These are phyloP conservation scores for Pythium guiyangense DNA, from an alignment of 352 stramenopile species.

Conservation along the genomic window DNA sequence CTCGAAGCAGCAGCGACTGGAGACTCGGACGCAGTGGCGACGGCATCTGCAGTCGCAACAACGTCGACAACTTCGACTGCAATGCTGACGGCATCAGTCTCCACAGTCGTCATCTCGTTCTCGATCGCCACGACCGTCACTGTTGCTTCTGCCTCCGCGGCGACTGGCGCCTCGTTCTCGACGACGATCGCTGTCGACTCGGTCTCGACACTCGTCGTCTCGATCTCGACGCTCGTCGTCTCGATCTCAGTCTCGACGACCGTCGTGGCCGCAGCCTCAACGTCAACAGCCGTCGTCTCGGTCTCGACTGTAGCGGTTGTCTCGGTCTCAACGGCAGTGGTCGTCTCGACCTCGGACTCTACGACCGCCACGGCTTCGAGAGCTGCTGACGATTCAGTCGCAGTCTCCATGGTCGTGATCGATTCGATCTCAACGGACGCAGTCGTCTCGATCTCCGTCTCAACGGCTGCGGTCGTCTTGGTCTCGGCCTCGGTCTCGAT, in stretches of 20 bases:
- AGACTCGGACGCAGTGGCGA: too few relatives aligned
- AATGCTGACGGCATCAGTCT: too few relatives aligned
- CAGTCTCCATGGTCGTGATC: background rate
- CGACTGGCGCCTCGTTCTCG: too few relatives aligned
- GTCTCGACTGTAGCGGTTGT: background rate
- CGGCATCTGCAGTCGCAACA: background rate
- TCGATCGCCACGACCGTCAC: background rate
- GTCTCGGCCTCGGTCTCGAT: background rate
- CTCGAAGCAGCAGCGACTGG: background rate
- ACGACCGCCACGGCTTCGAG: background rate
- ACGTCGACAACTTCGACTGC: background rate
- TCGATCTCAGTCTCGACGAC: background rate
- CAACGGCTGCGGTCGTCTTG: too few relatives aligned
- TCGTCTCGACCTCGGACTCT: background rate
- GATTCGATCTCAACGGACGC: background rate
- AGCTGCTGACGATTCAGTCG: background rate
- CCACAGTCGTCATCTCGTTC: background rate
- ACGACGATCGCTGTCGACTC: background rate
- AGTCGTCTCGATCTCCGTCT: background rate
- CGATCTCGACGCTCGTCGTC: background rate
- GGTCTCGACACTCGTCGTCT: background rate
- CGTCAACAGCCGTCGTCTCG: background rate
- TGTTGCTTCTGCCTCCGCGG: background rate
- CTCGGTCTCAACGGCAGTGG: background rate
- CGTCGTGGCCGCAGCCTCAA: background rate